Evolutionary conservation across 805 yeast genomes (phyloP).

Genomic region (Tetrapisispora taiwanensis): DNA sequence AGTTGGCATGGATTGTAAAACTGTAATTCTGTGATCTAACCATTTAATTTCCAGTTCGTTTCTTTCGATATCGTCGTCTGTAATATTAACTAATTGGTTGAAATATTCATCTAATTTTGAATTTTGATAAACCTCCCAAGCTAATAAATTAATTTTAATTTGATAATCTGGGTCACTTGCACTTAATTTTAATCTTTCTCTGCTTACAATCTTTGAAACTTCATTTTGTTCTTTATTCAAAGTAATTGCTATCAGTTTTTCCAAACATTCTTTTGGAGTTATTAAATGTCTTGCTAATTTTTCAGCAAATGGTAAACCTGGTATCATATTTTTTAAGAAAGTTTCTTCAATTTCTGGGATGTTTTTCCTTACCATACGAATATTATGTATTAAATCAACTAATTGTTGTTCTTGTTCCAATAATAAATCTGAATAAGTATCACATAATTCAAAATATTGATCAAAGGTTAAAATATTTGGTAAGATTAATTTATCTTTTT

Average conservation of each 20-base stretch:
- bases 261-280: constrained; percentile 37
- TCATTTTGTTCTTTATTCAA: constrained; percentile 33
- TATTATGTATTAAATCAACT: constrained; percentile 40
- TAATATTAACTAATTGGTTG: constrained; percentile 44
- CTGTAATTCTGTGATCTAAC: constrained; percentile 45
- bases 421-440: constrained; percentile 35
- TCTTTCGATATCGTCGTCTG: constrained; percentile 54
- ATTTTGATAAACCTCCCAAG: constrained; percentile 38
- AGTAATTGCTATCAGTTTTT: constrained; percentile 34
- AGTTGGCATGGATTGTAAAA: constrained; percentile 44
- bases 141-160: constrained; percentile 29
- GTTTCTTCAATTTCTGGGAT: constrained; percentile 34
- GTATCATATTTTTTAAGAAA: constrained; percentile 43
- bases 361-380: constrained; percentile 36
- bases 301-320: constrained; percentile 47
- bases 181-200: constrained; percentile 42
- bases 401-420: constrained; percentile 35
- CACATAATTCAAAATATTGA: constrained; percentile 35
- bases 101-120: constrained; percentile 48
- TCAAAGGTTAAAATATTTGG: constrained; percentile 34
- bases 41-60: constrained; percentile 47
- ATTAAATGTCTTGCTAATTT: constrained; percentile 40
- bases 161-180: constrained; percentile 35
- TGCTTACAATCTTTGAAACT: constrained; percentile 34
- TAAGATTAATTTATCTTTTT: constrained; percentile 15